phyloP scores from a whole-genome alignment of 768 basidiomycete genomes.

The Lentinula lateritia region DNA sequence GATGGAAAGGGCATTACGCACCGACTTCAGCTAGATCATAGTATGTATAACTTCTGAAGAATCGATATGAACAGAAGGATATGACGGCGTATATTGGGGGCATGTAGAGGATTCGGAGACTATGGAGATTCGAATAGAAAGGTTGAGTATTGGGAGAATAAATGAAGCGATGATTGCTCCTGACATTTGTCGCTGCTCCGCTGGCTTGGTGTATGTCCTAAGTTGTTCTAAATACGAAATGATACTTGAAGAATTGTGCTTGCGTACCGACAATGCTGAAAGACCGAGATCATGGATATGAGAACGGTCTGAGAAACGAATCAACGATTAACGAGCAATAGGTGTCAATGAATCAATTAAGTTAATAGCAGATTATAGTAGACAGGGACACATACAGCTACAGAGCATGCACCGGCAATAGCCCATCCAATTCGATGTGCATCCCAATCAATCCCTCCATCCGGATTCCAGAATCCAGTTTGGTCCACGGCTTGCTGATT shows the following conservation, averaged over 20 bases:
- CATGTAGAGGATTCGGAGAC: constrained; percentile 81
- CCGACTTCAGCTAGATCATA: constrained; percentile 47
- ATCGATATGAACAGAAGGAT: constrained; percentile 84
- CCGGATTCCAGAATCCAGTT: constrained; percentile 47
- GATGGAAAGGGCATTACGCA: constrained; percentile 18
- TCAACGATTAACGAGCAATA: neutral
- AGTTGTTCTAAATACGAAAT: neutral
- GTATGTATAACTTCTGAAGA: constrained; percentile 71
- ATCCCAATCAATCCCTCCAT: constrained; percentile 33
- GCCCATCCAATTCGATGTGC: constrained; percentile 59
- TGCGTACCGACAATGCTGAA: constrained; percentile 59
- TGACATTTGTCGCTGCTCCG: constrained; percentile 79
- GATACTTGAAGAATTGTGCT: neutral
- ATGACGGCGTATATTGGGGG: constrained; percentile 77
- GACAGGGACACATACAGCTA: constrained; percentile 31
- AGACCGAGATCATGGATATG: constrained; percentile 50
- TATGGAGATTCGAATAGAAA: constrained; percentile 18
- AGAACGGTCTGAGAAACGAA: constrained; percentile 43
- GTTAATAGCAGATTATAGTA: neutral
- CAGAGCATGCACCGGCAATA: constrained; percentile 49
- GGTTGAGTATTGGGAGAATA: constrained; percentile 6
- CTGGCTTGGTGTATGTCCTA: constrained; percentile 67
- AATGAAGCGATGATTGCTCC: constrained; percentile 8
- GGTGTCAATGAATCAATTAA: neutral
- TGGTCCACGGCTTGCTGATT: constrained; percentile 49